Conservation (phyloP, 768 basidiomycete genomes). For the Tulasnella sp. region DNA sequence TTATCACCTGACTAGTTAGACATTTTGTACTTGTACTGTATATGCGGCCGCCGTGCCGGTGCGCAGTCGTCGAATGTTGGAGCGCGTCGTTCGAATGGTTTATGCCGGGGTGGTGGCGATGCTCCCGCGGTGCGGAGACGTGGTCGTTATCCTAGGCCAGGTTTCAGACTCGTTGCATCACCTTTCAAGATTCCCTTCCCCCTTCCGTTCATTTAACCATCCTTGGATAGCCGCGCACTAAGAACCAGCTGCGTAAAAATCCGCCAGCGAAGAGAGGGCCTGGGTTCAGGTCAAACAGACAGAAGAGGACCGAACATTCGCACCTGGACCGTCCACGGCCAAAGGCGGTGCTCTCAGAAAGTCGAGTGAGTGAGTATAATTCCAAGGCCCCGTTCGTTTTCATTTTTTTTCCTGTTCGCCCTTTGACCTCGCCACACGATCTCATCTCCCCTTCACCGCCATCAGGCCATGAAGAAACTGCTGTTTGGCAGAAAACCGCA, state of each 20-base stretch:
- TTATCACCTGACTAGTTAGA: not conserved
- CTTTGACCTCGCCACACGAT: not conserved
- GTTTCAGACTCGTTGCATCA: not conserved
- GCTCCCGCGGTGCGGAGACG: not conserved
- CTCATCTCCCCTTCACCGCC: not conserved
- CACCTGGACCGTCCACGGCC: not conserved
- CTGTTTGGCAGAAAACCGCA: not conserved
- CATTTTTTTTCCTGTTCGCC: not conserved
- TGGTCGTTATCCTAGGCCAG: not conserved
- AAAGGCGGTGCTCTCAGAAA: not conserved
- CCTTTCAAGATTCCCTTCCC: not conserved
- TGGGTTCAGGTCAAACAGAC: not conserved
- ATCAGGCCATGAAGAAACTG: not conserved
- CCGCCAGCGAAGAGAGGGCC: no score
- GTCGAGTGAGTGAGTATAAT: not conserved
- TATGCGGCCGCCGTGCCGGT: not conserved
- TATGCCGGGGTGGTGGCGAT: not conserved
- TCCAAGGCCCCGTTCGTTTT: not conserved
- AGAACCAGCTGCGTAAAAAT: not conserved
- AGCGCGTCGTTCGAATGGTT: not conserved
- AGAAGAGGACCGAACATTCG: not conserved
- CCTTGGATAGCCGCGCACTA: not conserved
- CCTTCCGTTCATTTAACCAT: not conserved
- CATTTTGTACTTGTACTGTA: not conserved
- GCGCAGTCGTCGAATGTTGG: not conserved